Percentiles rank a stretch among this genome's conserved stretches.
phyloP scores from a whole-genome alignment of 768 basidiomycete genomes.

The Pisolithus tinctorius region DNA sequence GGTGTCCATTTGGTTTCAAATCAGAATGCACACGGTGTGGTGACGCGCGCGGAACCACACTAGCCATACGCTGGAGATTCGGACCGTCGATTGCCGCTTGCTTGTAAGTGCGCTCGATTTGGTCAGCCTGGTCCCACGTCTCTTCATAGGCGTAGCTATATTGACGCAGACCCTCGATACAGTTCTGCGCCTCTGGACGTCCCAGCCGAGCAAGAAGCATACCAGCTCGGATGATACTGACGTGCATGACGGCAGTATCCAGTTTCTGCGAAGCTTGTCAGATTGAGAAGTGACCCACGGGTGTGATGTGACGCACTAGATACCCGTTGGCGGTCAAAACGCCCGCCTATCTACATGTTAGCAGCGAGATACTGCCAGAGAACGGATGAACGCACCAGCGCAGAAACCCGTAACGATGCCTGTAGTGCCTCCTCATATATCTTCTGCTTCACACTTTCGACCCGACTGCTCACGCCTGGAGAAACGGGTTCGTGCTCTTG shows the following conservation, averaged over 20 bases:
- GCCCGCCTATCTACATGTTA: constrained; percentile 44
- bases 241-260: constrained; percentile 87
- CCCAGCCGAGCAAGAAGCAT: constrained; percentile 76
- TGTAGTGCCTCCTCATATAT: constrained; percentile 79
- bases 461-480: constrained; percentile 43
- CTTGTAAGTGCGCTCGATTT: constrained; percentile 49
- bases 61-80: constrained; percentile 36
- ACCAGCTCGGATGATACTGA: constrained; percentile 80
- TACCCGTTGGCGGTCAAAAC: constrained; percentile 87
- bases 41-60: constrained; percentile 19
- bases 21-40: constrained; percentile 14
- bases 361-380: background rate
- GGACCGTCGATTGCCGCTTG: constrained; percentile 33
- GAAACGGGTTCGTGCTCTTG: constrained; percentile 41
- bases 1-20: constrained; percentile 10
- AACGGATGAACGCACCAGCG: constrained; percentile 48
- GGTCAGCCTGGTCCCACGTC: constrained; percentile 67
- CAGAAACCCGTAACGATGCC: constrained; percentile 81
- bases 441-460: constrained; percentile 60
- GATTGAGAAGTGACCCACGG: constrained; percentile 7
- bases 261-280: constrained; percentile 41
- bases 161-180: constrained; percentile 81
- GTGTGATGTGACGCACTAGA: constrained; percentile 44
- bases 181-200: constrained; percentile 74
- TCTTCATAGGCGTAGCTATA: constrained; percentile 87